phyloP scores from a whole-genome alignment of 495 filamentous ascomycete genomes.

The Aspergillus cristatus region DNA sequence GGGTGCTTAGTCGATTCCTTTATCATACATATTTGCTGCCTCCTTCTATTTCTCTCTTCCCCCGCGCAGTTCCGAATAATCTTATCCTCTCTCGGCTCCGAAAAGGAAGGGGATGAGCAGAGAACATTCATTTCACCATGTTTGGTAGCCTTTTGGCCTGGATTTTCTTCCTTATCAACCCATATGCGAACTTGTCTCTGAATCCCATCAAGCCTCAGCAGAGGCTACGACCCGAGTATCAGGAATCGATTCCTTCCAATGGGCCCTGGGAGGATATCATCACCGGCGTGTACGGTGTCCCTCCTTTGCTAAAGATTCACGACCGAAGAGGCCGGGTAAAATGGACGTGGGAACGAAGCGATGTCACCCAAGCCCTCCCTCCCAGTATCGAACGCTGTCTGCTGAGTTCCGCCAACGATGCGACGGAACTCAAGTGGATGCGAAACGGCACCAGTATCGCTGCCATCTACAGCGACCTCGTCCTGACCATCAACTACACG shows the following conservation, averaged over 20 bases:
- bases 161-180: slow-evolving; percentile 1
- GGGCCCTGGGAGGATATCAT: slow-evolving; percentile 19
- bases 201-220: slow-evolving; percentile 3
- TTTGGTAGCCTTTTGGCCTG: slow-evolving; percentile 1
- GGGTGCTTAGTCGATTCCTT: too few species aligned
- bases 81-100: too few species aligned
- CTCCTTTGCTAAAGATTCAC: slow-evolving; percentile 17
- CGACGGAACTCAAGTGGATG: slow-evolving; percentile 23
- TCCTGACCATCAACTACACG: slow-evolving; percentile 19
- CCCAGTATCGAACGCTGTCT: slow-evolving; percentile 10
- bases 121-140: too few species aligned
- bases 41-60: too few species aligned
- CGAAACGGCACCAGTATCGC: slow-evolving; percentile 13
- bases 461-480: slow-evolving; percentile 16
- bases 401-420: slow-evolving; percentile 16
- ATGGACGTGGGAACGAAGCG: slow-evolving; percentile 18
- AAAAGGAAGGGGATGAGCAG: neutral
- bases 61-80: too few species aligned
- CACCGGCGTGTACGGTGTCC: slow-evolving; percentile 18
- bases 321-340: slow-evolving; percentile 14
- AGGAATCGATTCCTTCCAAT: neutral
- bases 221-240: slow-evolving; percentile 1
- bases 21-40: too few species aligned
- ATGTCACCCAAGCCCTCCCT: slow-evolving; percentile 16
- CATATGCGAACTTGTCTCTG: neutral